Evolutionary conservation across 2,329 filamentous ascomycete species (phyloP).

Genomic region (Aspergillus glaucus): DNA sequence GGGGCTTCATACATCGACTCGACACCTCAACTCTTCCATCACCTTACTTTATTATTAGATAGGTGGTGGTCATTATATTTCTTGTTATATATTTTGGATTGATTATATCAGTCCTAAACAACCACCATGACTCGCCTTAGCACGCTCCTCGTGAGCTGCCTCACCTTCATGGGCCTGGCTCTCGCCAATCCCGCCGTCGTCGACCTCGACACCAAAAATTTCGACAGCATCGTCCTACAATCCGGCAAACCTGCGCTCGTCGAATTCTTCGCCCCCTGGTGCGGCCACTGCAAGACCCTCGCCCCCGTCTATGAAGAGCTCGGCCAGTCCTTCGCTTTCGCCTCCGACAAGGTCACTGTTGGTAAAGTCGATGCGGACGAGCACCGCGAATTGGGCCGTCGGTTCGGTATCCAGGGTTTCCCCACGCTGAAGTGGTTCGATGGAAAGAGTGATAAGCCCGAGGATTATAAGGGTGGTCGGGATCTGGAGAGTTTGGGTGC

Average conservation of each 20-base stretch:
- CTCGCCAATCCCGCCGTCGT: conserved; percentile 71
- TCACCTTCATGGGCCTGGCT: conserved; percentile 51
- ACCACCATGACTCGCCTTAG: conserved; percentile 41
- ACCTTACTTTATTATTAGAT: background rate
- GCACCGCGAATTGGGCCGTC: conserved; percentile 75
- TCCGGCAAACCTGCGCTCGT: conserved; percentile 93
- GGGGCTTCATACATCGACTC: background rate
- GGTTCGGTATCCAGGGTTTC: conserved; percentile 87
- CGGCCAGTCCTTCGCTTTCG: conserved; percentile 64
- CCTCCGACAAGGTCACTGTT: conserved; percentile 72
- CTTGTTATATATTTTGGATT: background rate
- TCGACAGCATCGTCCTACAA: conserved; percentile 81
- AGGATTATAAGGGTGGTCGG: conserved; percentile 78
- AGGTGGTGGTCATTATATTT: background rate
- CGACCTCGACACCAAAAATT: conserved; percentile 84
- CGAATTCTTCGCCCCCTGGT: conserved; percentile 98
- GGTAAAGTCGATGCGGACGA: conserved; percentile 95
- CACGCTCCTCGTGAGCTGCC: conserved; percentile 41
- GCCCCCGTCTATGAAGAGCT: conserved; percentile 94
- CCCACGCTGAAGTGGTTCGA: conserved; percentile 98
- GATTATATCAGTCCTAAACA: background rate
- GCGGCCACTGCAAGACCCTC: conserved; percentile 97
- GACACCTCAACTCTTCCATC: background rate
- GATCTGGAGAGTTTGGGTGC: conserved; percentile 77
- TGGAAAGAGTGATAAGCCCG: conserved; percentile 78